Base-by-base conservation (phyloP, 257 asterid species). In the Petrea volubilis region DNA sequence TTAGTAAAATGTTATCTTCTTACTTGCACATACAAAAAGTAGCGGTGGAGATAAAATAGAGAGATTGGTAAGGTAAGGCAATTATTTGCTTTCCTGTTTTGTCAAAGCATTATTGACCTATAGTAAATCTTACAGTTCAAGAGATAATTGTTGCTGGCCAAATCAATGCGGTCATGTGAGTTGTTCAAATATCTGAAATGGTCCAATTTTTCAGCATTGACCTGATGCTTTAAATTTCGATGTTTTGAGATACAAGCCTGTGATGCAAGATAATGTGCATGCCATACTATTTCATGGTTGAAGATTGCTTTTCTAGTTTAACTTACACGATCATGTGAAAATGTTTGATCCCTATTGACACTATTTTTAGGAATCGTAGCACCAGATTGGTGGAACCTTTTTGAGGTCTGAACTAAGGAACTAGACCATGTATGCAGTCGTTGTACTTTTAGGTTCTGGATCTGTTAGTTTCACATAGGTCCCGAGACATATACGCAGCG, bases 21-120 rank as follows among this genome's bases (percentile, higher is more conserved):
- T n/a, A n/a, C n/a, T n/a, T 58, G 97, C 90, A 74, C 93, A 86
- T 82, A 27, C 79, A 14, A 90, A 90, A 86, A 74, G 83, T 64
- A 85, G 80, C 28, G 86, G 87, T 74, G 92, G 77, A 76, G 83
- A n/a, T n/a, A 69, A 53, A 64, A 84, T 55, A 89, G 64, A 79
- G 90, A 64, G 77, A 80, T 72, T 73, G 70, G 61, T 68, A 85
- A 86, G 92, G 96, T 82, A 62, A 53, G 47, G 18, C 53, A 49
- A 50, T 58, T 50, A 64, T n/a, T 28, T 43, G 50, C 57, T 46
- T 6, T 23, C 41, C 62, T 38, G 28, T 20, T 41, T 55, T 11
- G 59, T 60, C n/a, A 3, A 64, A 56, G 41, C 12, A 60, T 15
- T 2, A 43, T 44, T 49, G 63, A 25, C 33, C 38, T 29, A 7